Base-by-base conservation (phyloP, 2,329 filamentous ascomycete genomes). In the Penicillium brevicompactum region DNA sequence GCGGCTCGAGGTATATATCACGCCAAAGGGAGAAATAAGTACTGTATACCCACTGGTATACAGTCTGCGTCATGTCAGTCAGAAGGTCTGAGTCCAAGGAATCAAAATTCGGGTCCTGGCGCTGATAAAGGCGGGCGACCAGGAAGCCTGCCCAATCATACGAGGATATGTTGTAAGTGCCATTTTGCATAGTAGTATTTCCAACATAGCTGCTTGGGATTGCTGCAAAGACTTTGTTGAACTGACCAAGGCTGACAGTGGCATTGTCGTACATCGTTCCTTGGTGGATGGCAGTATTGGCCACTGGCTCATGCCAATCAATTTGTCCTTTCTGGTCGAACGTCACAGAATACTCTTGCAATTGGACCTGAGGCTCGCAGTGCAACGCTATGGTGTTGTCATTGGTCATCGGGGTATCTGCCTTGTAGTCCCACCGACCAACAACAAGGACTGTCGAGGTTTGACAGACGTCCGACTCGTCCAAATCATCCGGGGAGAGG, bases 81-180 rank as follows among this genome's bases (percentile, higher is more conserved):
- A 72, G 44, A 9, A 57, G 55, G 3, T 30, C 31, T 0, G 63
- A n/a, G n/a, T 69, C 50, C 11, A 72, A 56, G 0, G 64, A 55
- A n/a, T 62, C 60, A 24, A 71, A 60, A 1, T 62, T 51, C 4
- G 64, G 46, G 21, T 66, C 60, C 21, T 55, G 58, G n/a, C 64
- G 67, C 31, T 68, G 61, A 38, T 72, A 72, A 4, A 72, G 54
- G 13, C 68, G 67, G 6, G 69, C 67, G 32, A 71, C 69, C 14
- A 72, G 60, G 40, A 72, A 72, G 0, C 70, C 70, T 1, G 70
- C 69, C 70, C 70, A 72, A 42, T 72, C 70, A 24, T 72, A 72
- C 0, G 69, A 70, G 1, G 69, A 64, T 9, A 69, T 59, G 38
- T 64, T 65, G 43, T 68, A 68, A 1, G 60, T 61, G 8, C 65